These are phyloP conservation scores for Leccinum cinnamomeum DNA, from an alignment of 1,284 basidiomycete genomes.

Conservation along the genomic window DNA sequence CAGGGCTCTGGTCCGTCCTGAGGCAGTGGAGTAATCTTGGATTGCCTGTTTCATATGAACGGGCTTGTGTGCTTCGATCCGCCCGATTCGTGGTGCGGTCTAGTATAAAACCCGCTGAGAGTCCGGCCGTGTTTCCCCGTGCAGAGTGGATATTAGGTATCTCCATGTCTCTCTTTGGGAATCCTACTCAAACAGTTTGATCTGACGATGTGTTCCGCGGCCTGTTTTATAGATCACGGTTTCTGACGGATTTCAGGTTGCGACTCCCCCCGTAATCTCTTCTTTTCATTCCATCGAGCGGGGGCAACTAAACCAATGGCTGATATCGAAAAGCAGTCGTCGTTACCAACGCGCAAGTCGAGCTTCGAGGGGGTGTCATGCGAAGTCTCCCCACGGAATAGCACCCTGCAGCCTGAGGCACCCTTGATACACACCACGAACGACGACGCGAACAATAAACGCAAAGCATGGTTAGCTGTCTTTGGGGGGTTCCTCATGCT, in stretches of 20 bases:
- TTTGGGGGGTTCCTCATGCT: conserved; percentile 35
- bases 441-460: conserved; percentile 5
- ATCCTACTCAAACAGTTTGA: conserved; percentile 25
- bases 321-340: conserved; percentile 32
- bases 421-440: conserved; percentile 16
- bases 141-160: conserved; percentile 16
- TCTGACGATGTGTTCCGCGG: conserved; percentile 18
- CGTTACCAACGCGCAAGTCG: conserved; percentile 19
- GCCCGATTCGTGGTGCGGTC: conserved; percentile 10
- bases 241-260: conserved; percentile 6
- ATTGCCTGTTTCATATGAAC: conserved; percentile 5
- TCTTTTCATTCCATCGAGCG: conserved; percentile 7
- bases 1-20: neutral
- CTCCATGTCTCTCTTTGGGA: conserved; percentile 26
- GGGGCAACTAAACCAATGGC: conserved; percentile 22
- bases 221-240: conserved; percentile 31
- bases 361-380: conserved; percentile 26
- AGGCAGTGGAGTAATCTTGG: conserved; percentile 1
- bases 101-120: conserved; percentile 15
- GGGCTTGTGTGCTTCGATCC: conserved; percentile 3
- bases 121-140: conserved; percentile 5
- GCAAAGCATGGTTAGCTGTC: conserved; percentile 32
- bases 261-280: conserved; percentile 16
- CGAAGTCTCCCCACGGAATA: conserved; percentile 24
- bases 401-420: conserved; percentile 26